Base-by-base conservation (phyloP, 495 filamentous ascomycete genomes). In the Penicillium argentinense region DNA sequence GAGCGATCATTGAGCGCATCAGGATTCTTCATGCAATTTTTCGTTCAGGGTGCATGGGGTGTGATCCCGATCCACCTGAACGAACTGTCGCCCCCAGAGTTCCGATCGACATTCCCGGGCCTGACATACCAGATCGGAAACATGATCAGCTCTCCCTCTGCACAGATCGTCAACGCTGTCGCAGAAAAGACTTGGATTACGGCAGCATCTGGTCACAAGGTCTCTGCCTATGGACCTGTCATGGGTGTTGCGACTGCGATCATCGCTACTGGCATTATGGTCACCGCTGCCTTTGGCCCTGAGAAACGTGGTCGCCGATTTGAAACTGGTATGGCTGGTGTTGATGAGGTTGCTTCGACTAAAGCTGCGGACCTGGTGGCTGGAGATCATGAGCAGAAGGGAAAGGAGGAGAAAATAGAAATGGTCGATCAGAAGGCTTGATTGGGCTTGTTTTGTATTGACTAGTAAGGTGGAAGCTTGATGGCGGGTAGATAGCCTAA, bases 41-140 rank as follows among this genome's bases (percentile, higher is more conserved):
- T 85, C 59, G 76, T 89, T 19, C 84, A 89, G 55, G 87, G 87
- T 6, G 83, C 85, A 0, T 91, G 82, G 83, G 85, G 87, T 28
- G 81, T 89, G 5, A 81, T 89, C 22, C 87, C 87, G 7, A 85
- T 90, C 53, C 87, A 89, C 54, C 74, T 91, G 38, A 87, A 87
- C 61, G 87, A 91, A 68, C 76, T 90, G 0, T 81, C 86, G 0
- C 87, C 86, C 5, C 78, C 81, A 0, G 83, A 84, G 1, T 89
- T 86, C 71, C 78, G 86, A n/a, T 85, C 85, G 3, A 78, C 62
- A 0, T 69, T 69, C 48, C 61, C 66, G 5, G 66, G 65, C 55
- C 26, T 43, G 23, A 83, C 83, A 0, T 89, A 89, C 64, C 86
- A 91, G 63, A 56, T 90, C 3, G 87, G 86, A 6, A 88, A 87